These are phyloP conservation scores for Pichia sp. DNA, from an alignment of 1,139 yeast genomes.

Conservation along the genomic window DNA sequence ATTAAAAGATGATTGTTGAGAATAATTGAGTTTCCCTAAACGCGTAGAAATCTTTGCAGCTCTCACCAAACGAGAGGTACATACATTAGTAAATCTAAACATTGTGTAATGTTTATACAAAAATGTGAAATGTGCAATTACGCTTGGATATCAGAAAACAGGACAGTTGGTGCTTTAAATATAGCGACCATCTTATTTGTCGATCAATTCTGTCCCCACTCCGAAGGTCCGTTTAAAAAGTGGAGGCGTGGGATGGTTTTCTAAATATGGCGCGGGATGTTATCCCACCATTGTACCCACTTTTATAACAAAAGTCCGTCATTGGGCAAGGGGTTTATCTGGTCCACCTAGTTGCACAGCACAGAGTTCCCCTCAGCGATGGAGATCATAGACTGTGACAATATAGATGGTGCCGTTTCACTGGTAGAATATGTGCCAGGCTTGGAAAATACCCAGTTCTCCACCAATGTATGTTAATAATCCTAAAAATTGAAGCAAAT, in stretches of 20 bases:
- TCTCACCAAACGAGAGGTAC: background rate
- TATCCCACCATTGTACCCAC: background rate
- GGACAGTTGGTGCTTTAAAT: background rate
- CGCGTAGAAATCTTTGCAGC: background rate
- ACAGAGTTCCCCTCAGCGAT: background rate
- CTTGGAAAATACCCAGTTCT: background rate
- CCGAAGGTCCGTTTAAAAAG: background rate
- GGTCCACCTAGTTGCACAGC: background rate
- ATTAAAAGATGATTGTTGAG: background rate
- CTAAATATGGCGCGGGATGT: background rate
- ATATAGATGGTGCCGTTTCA: background rate
- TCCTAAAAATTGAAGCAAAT: background rate
- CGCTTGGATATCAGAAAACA: background rate
- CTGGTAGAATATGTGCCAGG: background rate
- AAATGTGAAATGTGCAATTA: background rate
- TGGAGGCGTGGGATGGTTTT: background rate
- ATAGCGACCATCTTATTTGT: background rate
- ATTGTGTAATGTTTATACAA: background rate
- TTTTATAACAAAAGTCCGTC: too few relatives aligned
- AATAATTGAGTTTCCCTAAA: background rate
- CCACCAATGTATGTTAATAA: slow-evolving; percentile 3
- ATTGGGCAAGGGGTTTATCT: too few relatives aligned
- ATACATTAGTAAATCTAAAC: background rate
- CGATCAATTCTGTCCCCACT: background rate
- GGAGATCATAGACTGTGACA: background rate